phyloP scores from a whole-genome alignment of 2,329 filamentous ascomycete species.

The Myriosclerotinia curreyana region DNA sequence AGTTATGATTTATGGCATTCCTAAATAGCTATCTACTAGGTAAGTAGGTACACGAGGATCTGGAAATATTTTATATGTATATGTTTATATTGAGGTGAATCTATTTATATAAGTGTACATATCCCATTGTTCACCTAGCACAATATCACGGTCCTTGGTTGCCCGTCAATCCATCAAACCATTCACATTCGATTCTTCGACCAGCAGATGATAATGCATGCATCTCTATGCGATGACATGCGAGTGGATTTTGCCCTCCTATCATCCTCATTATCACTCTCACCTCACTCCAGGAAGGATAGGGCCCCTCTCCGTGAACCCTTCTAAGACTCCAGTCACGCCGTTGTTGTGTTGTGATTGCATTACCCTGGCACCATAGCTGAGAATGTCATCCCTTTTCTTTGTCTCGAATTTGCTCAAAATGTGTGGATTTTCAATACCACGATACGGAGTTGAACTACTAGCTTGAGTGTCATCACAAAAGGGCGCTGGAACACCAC shows the following conservation, averaged over 20 bases:
- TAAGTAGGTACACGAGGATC: background rate
- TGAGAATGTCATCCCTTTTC: background rate
- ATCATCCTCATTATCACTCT: background rate
- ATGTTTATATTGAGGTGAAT: background rate
- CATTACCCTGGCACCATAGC: background rate
- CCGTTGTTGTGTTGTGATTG: background rate
- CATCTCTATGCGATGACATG: background rate
- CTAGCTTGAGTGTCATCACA: background rate
- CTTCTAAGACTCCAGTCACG: background rate
- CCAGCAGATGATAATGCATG: background rate
- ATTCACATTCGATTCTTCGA: background rate
- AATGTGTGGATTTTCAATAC: background rate
- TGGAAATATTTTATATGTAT: background rate
- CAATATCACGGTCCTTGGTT: background rate
- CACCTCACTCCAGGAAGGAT: background rate
- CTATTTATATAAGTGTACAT: background rate
- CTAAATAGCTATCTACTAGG: background rate
- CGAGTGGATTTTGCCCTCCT: background rate
- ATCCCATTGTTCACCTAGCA: background rate
- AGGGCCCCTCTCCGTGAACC: background rate
- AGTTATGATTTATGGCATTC: no score
- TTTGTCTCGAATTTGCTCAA: background rate
- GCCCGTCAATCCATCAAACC: background rate
- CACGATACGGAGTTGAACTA: background rate
- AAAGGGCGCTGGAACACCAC: background rate